Conservation (phyloP, 2,329 filamentous ascomycete genomes). For the Thelonectria rubi region DNA sequence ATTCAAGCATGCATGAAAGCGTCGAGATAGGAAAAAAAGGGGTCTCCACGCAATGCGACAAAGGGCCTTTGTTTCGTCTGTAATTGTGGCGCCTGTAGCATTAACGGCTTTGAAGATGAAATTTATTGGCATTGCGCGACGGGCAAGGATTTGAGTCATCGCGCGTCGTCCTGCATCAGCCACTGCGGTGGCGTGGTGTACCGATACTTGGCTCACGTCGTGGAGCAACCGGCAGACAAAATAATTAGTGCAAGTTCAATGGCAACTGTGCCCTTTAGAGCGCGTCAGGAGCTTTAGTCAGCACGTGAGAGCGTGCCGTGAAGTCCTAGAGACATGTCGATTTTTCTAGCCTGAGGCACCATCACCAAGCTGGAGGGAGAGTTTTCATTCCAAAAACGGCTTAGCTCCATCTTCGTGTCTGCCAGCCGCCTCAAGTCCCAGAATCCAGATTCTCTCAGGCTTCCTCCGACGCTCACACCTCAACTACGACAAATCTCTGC, state of each 20-base stretch:
- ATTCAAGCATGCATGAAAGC: slow-evolving; percentile 2
- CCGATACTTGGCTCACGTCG: slow-evolving; percentile 27
- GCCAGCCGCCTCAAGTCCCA: slow-evolving; percentile 51
- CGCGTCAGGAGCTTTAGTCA: slow-evolving; percentile 33
- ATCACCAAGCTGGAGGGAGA: slow-evolving; percentile 26
- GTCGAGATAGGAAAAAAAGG: slow-evolving; percentile 7
- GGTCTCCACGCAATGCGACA: slow-evolving; percentile 19
- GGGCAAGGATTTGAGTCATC: slow-evolving; percentile 37
- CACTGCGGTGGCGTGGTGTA: slow-evolving; percentile 27
- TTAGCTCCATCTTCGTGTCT: slow-evolving; percentile 38
- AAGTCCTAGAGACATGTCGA: slow-evolving; percentile 29
- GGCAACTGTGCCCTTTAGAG: background rate
- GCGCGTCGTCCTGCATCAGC: slow-evolving; percentile 28
- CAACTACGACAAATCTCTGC: slow-evolving; percentile 57
- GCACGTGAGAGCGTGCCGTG: slow-evolving; percentile 29
- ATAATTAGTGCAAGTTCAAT: slow-evolving; percentile 21
- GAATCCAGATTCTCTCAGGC: slow-evolving; percentile 54
- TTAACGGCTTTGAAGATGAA: slow-evolving; percentile 1
- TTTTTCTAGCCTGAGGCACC: slow-evolving; percentile 38
- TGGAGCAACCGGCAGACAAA: slow-evolving; percentile 6
- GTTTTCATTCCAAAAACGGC: slow-evolving; percentile 23
- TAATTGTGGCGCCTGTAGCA: slow-evolving; percentile 16
- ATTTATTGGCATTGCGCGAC: slow-evolving; percentile 30
- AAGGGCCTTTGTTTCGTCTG: slow-evolving; percentile 23
- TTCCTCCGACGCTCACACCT: slow-evolving; percentile 51